A percentile compares a stretch with the other conserved stretches of the same genome.
Evolutionary conservation across 805 yeast species (phyloP).

Genomic region (Grigorovia yakushimaensis): DNA sequence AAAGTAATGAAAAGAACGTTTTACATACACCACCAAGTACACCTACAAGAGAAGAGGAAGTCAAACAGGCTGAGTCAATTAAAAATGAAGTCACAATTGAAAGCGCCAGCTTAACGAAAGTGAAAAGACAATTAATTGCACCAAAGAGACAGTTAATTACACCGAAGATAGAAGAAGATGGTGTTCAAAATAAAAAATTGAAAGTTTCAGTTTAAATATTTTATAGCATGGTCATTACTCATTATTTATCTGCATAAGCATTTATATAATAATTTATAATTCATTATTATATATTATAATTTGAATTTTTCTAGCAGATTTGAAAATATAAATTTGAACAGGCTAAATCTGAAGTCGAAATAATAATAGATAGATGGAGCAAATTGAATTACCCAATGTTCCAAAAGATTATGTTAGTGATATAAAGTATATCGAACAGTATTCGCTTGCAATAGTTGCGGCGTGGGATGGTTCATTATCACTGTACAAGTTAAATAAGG

Average conservation of each 20-base stretch:
- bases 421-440: constrained; percentile 15
- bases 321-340: background rate
- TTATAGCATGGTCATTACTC: background rate
- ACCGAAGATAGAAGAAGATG: background rate
- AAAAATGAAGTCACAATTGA: background rate
- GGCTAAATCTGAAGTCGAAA: background rate
- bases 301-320: background rate
- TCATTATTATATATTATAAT: background rate
- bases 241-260: background rate
- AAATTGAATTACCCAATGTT: constrained; percentile 6
- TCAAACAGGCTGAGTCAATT: background rate
- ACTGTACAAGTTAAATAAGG: constrained; percentile 31
- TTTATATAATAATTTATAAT: background rate
- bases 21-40: constrained; percentile 27
- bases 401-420: constrained; percentile 24
- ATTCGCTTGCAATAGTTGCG: constrained; percentile 36
- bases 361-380: background rate
- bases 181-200: background rate
- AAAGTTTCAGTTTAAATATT: background rate
- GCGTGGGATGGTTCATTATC: constrained; percentile 48
- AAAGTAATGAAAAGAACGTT: constrained; percentile 1
- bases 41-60: constrained; percentile 13
- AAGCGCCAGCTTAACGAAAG: constrained; percentile 3
- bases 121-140: constrained; percentile 9
- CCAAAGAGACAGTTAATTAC: constrained; percentile 7